Conservation (phyloP, 352 stramenopile species). For the Pythium brachiatum region DNA sequence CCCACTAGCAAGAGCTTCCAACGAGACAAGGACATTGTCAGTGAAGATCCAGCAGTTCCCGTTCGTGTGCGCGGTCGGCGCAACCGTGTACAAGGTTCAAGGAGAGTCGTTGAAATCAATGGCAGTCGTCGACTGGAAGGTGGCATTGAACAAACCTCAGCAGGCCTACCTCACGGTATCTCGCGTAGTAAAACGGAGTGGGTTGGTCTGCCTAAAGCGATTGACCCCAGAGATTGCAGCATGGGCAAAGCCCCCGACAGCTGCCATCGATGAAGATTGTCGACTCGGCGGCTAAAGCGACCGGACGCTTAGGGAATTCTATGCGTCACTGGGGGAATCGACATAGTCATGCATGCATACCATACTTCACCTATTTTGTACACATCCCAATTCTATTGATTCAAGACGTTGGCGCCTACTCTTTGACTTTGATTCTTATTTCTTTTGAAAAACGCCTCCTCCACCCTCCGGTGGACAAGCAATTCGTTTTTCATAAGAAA, state of each 20-base stretch:
- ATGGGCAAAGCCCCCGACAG: neutral
- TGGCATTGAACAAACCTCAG: neutral
- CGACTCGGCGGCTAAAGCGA: neutral
- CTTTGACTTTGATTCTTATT: too few relatives aligned
- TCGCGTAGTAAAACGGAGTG: neutral
- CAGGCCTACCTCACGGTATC: neutral
- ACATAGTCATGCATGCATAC: too few relatives aligned
- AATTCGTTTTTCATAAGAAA: too few relatives aligned
- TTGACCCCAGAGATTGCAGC: neutral
- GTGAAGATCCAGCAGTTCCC: neutral
- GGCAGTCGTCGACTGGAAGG: neutral
- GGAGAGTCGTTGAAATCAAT: neutral
- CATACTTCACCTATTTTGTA: too few relatives aligned
- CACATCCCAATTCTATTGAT: too few relatives aligned
- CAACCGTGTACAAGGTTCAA: neutral
- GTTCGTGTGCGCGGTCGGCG: neutral
- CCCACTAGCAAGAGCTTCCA: too few relatives aligned
- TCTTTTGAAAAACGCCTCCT: too few relatives aligned
- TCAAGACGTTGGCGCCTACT: too few relatives aligned
- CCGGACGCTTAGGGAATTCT: neutral
- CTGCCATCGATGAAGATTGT: neutral
- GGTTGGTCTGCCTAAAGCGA: neutral
- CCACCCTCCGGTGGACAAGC: too few relatives aligned
- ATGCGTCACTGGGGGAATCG: too few relatives aligned
- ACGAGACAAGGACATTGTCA: neutral